Evolutionary conservation across 768 basidiomycete genomes (phyloP), one percentile per base, ranked within the genome.

Genomic region (Pilatotrama ljubarskyi): DNA sequence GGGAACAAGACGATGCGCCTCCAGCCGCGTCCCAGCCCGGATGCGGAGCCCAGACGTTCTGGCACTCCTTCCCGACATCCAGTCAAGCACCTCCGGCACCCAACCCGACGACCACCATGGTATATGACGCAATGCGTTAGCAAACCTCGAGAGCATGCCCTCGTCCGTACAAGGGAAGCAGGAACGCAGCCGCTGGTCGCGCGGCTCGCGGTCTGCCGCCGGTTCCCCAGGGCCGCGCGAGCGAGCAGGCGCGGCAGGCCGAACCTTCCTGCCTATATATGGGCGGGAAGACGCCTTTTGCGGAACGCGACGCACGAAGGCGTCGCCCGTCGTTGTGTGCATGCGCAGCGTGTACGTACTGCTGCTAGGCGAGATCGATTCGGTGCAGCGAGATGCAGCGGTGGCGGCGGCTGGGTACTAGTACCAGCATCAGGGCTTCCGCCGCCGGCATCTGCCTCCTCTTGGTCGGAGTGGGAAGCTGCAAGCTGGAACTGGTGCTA

Each of bases 241-340:
- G 17, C 20, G 51, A 25, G 29, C 37, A 15, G 22, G 29, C 14
- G 51, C 18, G 43, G 48, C 25, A 55, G 48, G 22, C 17, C 55
- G 60, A 56, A 56, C 60, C 60, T 56, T 47, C 18, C 49, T 61
- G 55, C 55, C 60, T 55, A 61, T 40, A 61, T 61, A 61, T 56
- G 44, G 60, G 48, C 22, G 20, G 32, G 5, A 1, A 4, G 10
- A 32, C 43, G 32, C 60, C 60, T 26, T 61, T 37, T 55, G 46
- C 54, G 60, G 54, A 36, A 49, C 37, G 44, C 36, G n/a, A n/a
- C n/a, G 58, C 44, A 52, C 8, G 32, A 11, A 35, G 32, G 26
- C 9, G 48, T 8, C 35, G 7, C 44, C 15, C 22, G 20, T 18
- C 22, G 20, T 15, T 17, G 44, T 17, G 29, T 47, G 36, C 36